These are phyloP conservation scores for Aspergillus spinulosporus DNA, from an alignment of 2,329 filamentous ascomycete species.

Conservation along the genomic window DNA sequence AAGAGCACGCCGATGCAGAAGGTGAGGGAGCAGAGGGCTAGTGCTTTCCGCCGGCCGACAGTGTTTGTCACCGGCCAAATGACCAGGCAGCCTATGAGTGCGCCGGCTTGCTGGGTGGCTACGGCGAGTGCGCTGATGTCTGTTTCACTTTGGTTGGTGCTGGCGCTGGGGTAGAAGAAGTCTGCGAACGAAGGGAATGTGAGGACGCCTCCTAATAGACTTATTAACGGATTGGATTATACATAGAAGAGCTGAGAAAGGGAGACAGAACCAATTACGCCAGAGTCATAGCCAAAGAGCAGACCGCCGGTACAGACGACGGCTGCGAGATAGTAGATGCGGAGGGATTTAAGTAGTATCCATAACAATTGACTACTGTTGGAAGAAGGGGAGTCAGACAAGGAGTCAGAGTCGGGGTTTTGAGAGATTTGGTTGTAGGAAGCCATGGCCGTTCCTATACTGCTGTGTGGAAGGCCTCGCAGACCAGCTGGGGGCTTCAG, in stretches of 20 bases:
- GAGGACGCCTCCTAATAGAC: slow-evolving; percentile 47
- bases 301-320: slow-evolving; percentile 56
- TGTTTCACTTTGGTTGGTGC: slow-evolving; percentile 35
- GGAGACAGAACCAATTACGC: slow-evolving; percentile 39
- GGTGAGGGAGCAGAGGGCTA: slow-evolving; percentile 48
- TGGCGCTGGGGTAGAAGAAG: slow-evolving; percentile 45
- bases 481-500: background rate
- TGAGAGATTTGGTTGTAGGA: background rate
- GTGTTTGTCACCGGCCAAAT: slow-evolving; percentile 52
- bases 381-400: background rate
- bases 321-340: slow-evolving; percentile 54
- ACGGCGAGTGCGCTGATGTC: slow-evolving; percentile 52
- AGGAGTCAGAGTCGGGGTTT: background rate
- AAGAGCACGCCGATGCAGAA: slow-evolving; percentile 51
- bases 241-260: too few species aligned
- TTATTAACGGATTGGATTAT: too few species aligned
- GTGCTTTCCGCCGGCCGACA: slow-evolving; percentile 47
- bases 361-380: background rate
- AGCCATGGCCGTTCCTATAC: too few species aligned
- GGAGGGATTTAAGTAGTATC: slow-evolving; percentile 24
- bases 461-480: too few species aligned
- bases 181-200: slow-evolving; percentile 48
- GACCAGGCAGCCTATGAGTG: slow-evolving; percentile 53
- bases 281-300: slow-evolving; percentile 46
- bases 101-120: slow-evolving; percentile 54